Evolutionary conservation across 306 rosid genomes (phyloP).

Genomic region (Glycyrrhiza uralensis): DNA sequence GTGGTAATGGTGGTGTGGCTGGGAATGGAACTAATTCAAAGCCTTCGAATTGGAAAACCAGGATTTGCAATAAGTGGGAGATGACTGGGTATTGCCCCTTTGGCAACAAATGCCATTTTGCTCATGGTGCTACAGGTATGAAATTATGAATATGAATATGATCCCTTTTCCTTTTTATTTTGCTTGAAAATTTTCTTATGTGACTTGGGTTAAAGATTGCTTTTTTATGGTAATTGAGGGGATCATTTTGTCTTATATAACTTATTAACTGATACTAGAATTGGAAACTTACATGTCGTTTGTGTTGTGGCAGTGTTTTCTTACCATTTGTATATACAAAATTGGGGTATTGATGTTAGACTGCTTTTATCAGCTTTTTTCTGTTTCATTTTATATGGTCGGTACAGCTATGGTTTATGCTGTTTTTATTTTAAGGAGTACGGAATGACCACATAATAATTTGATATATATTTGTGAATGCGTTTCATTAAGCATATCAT

Average conservation of each 20-base stretch:
- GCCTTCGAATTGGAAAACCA: slow-evolving; percentile 98
- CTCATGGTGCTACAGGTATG: slow-evolving; percentile 94
- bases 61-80: slow-evolving; percentile 99
- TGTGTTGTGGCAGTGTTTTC: not conserved
- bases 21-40: slow-evolving; percentile 57
- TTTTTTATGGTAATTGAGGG: not conserved
- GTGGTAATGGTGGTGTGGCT: not conserved
- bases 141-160: too few relatives aligned
- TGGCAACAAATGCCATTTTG: slow-evolving; percentile 97
- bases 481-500: not conserved
- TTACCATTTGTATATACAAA: not conserved
- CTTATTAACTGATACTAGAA: not conserved
- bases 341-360: not conserved
- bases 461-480: not conserved
- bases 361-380: not conserved
- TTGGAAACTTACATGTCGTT: not conserved
- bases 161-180: too few relatives aligned
- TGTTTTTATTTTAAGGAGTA: not conserved
- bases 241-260: not conserved
- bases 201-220: not conserved
- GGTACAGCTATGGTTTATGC: not conserved
- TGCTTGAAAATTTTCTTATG: not conserved
- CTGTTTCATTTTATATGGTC: not conserved
- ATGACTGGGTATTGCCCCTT: slow-evolving; percentile 98
- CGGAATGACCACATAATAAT: not conserved